These are phyloP conservation scores for Talaromyces amestolkiae DNA, from an alignment of 2,329 filamentous ascomycete genomes.

Conservation along the genomic window DNA sequence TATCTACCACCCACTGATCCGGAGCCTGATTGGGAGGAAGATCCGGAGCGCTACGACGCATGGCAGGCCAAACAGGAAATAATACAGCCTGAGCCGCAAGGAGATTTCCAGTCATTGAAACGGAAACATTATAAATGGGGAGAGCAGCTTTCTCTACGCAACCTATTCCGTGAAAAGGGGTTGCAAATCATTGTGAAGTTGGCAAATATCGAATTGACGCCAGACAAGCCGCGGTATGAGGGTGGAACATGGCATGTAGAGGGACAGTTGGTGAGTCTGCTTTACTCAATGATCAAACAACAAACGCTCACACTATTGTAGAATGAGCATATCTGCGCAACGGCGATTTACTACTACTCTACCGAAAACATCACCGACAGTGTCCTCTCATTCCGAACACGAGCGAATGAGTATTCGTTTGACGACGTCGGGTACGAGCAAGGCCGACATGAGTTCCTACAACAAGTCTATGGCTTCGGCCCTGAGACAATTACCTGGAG, in stretches of 20 bases:
- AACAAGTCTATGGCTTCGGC: slow-evolving; percentile 28
- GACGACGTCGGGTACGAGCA: slow-evolving; percentile 23
- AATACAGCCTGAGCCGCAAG: slow-evolving; percentile 24
- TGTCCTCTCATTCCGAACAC: slow-evolving; percentile 52
- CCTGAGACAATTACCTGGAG: neutral
- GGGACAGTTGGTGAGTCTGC: slow-evolving; percentile 31
- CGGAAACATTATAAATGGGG: slow-evolving; percentile 11
- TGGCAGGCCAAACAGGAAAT: slow-evolving; percentile 26
- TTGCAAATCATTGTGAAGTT: slow-evolving; percentile 65
- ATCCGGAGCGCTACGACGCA: slow-evolving; percentile 21
- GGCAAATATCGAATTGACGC: slow-evolving; percentile 58
- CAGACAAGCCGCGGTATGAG: slow-evolving; percentile 55
- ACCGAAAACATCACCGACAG: slow-evolving; percentile 58
- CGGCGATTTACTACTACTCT: slow-evolving; percentile 64
- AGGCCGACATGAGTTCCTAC: slow-evolving; percentile 29
- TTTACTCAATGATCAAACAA: neutral
- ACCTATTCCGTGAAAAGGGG: slow-evolving; percentile 40
- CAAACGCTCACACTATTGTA: slow-evolving; percentile 20
- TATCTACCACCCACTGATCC: slow-evolving; percentile 19
- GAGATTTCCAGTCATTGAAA: neutral
- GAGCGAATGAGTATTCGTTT: neutral
- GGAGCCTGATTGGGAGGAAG: slow-evolving; percentile 20
- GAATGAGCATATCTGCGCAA: slow-evolving; percentile 65
- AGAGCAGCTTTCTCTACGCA: slow-evolving; percentile 21
- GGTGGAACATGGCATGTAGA: slow-evolving; percentile 49